Conservation (phyloP, 768 basidiomycete genomes). For the Phanerochaete carnosa region DNA sequence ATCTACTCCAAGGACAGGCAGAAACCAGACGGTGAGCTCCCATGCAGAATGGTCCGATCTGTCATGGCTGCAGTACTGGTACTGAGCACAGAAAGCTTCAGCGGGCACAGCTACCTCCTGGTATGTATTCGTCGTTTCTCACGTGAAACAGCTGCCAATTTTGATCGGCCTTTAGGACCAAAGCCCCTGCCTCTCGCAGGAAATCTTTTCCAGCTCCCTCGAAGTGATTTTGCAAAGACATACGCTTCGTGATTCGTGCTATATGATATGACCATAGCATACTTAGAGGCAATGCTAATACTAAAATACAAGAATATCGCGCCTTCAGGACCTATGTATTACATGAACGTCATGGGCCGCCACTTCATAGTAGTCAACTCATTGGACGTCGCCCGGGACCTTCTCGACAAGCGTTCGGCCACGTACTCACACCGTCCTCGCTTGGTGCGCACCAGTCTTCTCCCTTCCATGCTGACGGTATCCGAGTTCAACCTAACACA, state of each 20-base stretch:
- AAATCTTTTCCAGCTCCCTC: background rate
- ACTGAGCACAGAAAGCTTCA: too few relatives aligned
- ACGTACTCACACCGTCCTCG: background rate
- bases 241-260: background rate
- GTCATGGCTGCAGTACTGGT: too few relatives aligned
- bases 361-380: background rate
- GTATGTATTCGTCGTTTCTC: too few relatives aligned
- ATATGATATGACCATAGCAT: background rate
- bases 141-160: too few relatives aligned
- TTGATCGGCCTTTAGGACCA: too few relatives aligned
- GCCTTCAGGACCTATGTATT: background rate
- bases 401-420: background rate
- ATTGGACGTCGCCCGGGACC: background rate
- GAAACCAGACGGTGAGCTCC: too few relatives aligned
- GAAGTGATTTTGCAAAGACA: background rate
- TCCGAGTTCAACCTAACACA: too few relatives aligned
- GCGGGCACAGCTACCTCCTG: too few relatives aligned
- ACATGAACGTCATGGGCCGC: background rate
- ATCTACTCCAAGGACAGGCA: too few relatives aligned
- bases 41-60: too few relatives aligned
- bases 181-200: background rate
- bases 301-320: background rate
- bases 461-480: background rate
- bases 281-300: background rate
- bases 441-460: background rate